phyloP scores from a whole-genome alignment of 176 grass and related monocot genomes.

The Oryza meyeriana region DNA sequence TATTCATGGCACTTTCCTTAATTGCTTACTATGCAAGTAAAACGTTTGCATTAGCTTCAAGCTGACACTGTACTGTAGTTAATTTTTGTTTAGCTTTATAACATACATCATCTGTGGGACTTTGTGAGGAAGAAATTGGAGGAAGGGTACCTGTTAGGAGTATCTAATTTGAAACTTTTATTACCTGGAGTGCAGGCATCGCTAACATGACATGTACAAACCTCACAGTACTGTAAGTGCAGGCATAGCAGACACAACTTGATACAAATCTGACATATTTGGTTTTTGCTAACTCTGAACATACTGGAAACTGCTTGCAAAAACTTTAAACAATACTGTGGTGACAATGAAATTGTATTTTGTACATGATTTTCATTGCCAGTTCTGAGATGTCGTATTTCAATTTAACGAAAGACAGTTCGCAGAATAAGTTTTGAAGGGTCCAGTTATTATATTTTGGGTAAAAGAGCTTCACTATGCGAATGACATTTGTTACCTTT shows the following conservation, averaged over 20 bases:
- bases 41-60: neutral
- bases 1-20: neutral
- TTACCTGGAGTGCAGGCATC: neutral
- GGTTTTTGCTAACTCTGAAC: neutral
- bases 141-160: neutral
- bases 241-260: neutral
- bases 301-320: neutral
- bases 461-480: neutral
- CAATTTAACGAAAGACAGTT: neutral
- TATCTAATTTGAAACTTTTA: neutral
- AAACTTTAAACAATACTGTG: neutral
- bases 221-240: neutral
- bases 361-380: neutral
- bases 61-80: slow-evolving; percentile 1
- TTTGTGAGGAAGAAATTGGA: neutral
- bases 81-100: neutral
- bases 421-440: neutral
- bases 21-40: neutral
- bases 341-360: neutral
- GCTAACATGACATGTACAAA: neutral
- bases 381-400: neutral
- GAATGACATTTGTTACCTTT: neutral
- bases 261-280: neutral
- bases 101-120: neutral
- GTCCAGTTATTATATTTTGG: neutral